These are phyloP conservation scores for Colletotrichum aenigma DNA, from an alignment of 2,329 filamentous ascomycete genomes.

Conservation along the genomic window DNA sequence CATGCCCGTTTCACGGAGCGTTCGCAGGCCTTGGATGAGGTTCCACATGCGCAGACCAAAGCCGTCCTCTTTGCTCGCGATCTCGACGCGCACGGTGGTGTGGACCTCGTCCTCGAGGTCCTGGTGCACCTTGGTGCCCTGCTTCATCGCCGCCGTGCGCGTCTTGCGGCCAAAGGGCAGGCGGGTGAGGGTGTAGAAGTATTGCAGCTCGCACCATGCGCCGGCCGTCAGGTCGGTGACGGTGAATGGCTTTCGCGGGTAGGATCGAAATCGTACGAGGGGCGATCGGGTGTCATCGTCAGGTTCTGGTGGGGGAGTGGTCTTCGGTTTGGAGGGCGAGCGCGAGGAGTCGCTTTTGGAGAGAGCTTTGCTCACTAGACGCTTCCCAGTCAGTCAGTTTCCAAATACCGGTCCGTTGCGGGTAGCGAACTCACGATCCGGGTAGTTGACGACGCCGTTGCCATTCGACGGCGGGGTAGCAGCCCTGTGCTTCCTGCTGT, in stretches of 20 bases:
- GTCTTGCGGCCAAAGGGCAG: constrained; percentile 74
- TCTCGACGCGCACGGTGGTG: constrained; percentile 73
- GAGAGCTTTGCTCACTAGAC: constrained; percentile 61
- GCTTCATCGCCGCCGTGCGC: constrained; percentile 81
- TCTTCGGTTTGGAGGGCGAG: constrained; percentile 17
- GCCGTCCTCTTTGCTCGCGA: constrained; percentile 77
- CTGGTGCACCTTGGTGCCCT: constrained; percentile 80
- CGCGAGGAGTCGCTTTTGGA: constrained; percentile 23
- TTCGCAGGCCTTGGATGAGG: constrained; percentile 82
- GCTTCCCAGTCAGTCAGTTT: constrained; percentile 69
- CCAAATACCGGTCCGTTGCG: not conserved
- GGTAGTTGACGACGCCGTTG: constrained; percentile 44
- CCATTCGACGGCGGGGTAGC: constrained; percentile 18
- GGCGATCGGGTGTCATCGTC: constrained; percentile 54
- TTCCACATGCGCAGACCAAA: constrained; percentile 91
- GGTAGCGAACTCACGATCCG: constrained; percentile 53
- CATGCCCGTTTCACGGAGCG: constrained; percentile 70
- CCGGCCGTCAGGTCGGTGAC: constrained; percentile 89
- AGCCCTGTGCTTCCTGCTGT: constrained; percentile 10
- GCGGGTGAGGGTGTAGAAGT: constrained; percentile 82
- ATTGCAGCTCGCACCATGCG: constrained; percentile 95
- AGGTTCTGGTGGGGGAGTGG: constrained; percentile 16
- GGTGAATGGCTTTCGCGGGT: constrained; percentile 78
- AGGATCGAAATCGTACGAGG: constrained; percentile 77
- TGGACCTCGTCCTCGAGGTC: constrained; percentile 86